These are phyloP conservation scores for Ogataea hybrid DNA, from an alignment of 1,139 yeast genomes.

Conservation along the genomic window DNA sequence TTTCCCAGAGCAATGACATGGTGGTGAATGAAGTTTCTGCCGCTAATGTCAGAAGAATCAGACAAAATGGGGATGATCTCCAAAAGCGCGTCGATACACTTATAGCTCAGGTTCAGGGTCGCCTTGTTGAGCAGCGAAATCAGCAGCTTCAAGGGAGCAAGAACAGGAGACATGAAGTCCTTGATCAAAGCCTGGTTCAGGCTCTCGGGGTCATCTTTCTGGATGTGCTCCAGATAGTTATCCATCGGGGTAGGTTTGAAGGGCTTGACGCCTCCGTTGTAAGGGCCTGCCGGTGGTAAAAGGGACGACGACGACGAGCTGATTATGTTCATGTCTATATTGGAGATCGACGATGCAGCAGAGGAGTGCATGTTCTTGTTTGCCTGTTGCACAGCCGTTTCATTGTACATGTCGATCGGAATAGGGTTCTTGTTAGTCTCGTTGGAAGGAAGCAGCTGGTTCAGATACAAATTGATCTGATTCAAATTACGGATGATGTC, in stretches of 20 bases:
- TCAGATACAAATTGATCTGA: conserved; percentile 54
- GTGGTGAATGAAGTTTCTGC: conserved; percentile 83
- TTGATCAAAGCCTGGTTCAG: conserved; percentile 41
- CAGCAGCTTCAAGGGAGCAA: conserved; percentile 43
- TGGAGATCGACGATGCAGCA: conserved; percentile 25
- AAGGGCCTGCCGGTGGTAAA: conserved; percentile 21
- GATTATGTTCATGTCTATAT: conserved; percentile 20
- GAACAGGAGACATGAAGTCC: conserved; percentile 38
- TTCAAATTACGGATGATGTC: conserved; percentile 56
- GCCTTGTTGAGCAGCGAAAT: conserved; percentile 64
- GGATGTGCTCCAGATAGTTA: conserved; percentile 36
- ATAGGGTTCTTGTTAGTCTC: conserved; percentile 11
- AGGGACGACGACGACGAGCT: conserved; percentile 18
- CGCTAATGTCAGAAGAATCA: conserved; percentile 74
- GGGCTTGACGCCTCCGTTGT: conserved; percentile 5
- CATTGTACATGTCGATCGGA: conserved; percentile 19
- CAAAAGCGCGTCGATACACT: conserved; percentile 58
- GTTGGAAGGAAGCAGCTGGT: conserved; percentile 38
- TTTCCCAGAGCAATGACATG: conserved; percentile 77
- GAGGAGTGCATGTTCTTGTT: conserved; percentile 14
- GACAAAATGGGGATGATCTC: conserved; percentile 44
- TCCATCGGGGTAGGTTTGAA: conserved; percentile 29
- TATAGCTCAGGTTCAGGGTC: conserved; percentile 47
- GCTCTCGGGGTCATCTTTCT: conserved; percentile 43
- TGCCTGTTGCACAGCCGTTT: conserved; percentile 6